Base-by-base conservation (phyloP, 1,139 yeast species). In the Blastobotrys persicus region DNA sequence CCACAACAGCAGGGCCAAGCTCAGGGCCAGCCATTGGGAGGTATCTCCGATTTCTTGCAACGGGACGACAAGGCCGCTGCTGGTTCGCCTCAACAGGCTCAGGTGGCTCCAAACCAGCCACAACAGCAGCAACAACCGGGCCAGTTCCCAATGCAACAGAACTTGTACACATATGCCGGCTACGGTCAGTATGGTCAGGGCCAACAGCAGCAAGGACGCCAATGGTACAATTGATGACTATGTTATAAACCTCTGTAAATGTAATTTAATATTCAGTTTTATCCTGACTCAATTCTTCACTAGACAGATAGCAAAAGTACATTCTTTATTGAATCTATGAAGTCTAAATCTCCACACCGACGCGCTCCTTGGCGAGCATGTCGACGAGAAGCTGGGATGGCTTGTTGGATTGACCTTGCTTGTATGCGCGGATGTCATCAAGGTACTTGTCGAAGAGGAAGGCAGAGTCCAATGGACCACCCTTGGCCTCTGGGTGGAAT, bases 401-500 rank as follows among this genome's bases (percentile, higher is more conserved):
- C 54, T 72, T 71, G 63, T 81, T 78, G 70, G 72, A 73, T 23
- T 79, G 77, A 46, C 63, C 62, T 50, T 62, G 61, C 67, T 79
- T 84, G 75, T 79, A 88, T 39, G 70, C 71, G 40, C 73, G 76
- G 57, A 92, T 83, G 64, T 85, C 78, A 42, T 75, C 79, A 63
- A 92, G 83, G 72, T 88, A 92, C 71, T 83, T 87, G 75, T 92
- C 98, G 62, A 92, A 92, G 69, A 92, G 76, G 71, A 83, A 88
- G 3, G 88, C 78, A 16, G 97, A 86, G 70, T 92, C 98, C 62
- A 85, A 77, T 52, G 98, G 98, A 60, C 98, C 98, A 60, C 98
- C 98, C 75, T 91, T 92, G 54, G 98, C 98, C 71, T 92, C 98
- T 43, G 98, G 98, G 68, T 92, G 98, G 79, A 92, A 92, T 77